Evolutionary conservation across 1,284 basidiomycete genomes (phyloP), one percentile per base, ranked within the genome.

Genomic region (Naganishia albida): DNA sequence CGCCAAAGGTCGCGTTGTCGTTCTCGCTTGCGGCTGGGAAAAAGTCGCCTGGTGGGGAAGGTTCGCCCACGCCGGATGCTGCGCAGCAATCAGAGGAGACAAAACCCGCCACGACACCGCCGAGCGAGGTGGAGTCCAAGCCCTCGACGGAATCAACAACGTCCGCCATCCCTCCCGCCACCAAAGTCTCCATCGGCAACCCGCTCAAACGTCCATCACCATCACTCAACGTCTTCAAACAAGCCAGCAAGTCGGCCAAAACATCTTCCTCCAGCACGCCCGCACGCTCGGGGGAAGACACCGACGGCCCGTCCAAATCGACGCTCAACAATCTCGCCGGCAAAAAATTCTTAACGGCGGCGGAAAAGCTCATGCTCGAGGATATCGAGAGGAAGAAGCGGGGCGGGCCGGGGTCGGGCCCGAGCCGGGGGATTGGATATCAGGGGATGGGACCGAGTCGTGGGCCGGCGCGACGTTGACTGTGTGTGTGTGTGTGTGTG

Each of bases 351-450:
- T 85, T 91, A 83, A 86, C 86, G 69, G 89, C 88, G 23, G 88
- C 89, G n/a, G 92, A 95, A 78, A 82, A 85, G 68, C 79, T 95
- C 65, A 92, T 94, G 67, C 74, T 87, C 64, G 93, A 94, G 78
- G 92, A 95, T 56, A 88, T 89, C 78, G 89, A 91, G 75, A 82
- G 90, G 72, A 92, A 92, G 78, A 82, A 85, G 74, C 81, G 88
- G 69, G 80, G 82, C 65, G 86, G 88, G 84, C 87, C 63, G 15
- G 62, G 53, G 20, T 65, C 68, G 10, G 63, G 68, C 23, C 56
- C 64, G 30, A 55, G 64, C 25, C 39, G 64, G 18, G 60, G 65
- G 10, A 60, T 59, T 26, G 67, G 68, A 7, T 69, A 69, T 62
- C 50, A 59, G 40, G 68, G 68, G 4, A 64, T 66, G 62, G 68